Conservation (phyloP, 805 yeast species). For the Metschnikowia lochheadii region DNA sequence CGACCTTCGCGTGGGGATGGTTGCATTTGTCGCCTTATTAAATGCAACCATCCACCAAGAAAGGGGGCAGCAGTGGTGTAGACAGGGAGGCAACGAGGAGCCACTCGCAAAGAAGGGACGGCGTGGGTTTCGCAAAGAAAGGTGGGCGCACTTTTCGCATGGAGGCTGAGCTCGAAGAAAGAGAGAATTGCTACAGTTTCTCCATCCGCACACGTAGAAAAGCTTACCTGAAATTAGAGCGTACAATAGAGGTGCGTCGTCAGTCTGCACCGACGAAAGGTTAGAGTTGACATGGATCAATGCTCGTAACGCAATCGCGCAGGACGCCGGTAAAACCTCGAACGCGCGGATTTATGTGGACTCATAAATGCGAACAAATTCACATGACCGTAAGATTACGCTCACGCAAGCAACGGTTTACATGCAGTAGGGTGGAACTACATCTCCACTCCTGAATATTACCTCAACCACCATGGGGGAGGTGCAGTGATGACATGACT, state of each 20-base stretch:
- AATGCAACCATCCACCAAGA: neutral
- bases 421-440: neutral
- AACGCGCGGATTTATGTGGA: slow-evolving; percentile 1
- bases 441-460: neutral
- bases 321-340: slow-evolving; percentile 2
- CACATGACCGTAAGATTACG: neutral
- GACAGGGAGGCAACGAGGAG: no score
- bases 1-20: neutral
- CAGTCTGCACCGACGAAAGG: slow-evolving; percentile 1
- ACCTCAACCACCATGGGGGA: neutral
- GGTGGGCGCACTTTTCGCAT: neutral
- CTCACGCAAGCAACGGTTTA: neutral
- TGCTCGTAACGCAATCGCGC: neutral
- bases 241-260: neutral
- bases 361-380: neutral
- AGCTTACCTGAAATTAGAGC: neutral
- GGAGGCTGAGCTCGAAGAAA: neutral
- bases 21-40: neutral
- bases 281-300: slow-evolving; percentile 2
- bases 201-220: neutral
- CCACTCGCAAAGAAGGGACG: no score
- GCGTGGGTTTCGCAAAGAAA: neutral
- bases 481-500: no score
- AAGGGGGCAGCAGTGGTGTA: neutral
- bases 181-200: neutral